Evolutionary conservation across 192 early-diverging fungal genomes (phyloP), one percentile per base, ranked within the genome.

Genomic region (Coemansia sp.): DNA sequence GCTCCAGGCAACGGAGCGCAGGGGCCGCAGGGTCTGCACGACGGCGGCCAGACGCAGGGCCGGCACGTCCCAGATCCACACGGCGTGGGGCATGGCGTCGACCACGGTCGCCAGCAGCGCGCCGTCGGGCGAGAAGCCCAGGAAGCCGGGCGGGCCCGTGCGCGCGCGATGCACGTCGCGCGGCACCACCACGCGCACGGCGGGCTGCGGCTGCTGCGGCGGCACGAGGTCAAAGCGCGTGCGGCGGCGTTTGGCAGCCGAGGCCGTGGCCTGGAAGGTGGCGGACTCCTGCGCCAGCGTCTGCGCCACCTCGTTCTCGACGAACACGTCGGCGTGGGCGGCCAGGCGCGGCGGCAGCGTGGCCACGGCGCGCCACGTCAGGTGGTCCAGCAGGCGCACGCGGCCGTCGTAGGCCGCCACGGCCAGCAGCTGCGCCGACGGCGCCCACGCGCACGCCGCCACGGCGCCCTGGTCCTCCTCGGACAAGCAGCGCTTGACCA

Each of bases 281-380:
- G 50, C 17, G 6, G 67, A 48, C 22, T 50, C 33, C 21, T 63
- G 49, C 51, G 67, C 51, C 26, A 61, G 50, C 17, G 66, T 29
- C 54, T 56, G 52, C 0, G 41, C 60, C 3, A 70, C 41, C 56
- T 58, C 68, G 18, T 29, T 46, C 61, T 70, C 68, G 14, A 19
- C 23, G 26, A 75, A 75, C 57, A 68, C 72, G 37, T 76, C 72
- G n/a, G 31, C 53, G 14, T 31, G 31, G 14, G 46, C 49, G 8
- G 18, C 15, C 11, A 63, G 18, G 0, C 15, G 41, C 42, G 25
- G 42, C 23, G 57, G 8, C 15, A 78, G 50, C 14, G 64, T 65
- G 9, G 75, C 60, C 1, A 64, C 37, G 3, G 68, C 42, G 14
- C 60, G 63, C 75, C 75, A 78, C n/a, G 75, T 78, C 59, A 78